These are phyloP conservation scores for Ascobolus immersus DNA, from an alignment of 495 filamentous ascomycete genomes.

Conservation along the genomic window DNA sequence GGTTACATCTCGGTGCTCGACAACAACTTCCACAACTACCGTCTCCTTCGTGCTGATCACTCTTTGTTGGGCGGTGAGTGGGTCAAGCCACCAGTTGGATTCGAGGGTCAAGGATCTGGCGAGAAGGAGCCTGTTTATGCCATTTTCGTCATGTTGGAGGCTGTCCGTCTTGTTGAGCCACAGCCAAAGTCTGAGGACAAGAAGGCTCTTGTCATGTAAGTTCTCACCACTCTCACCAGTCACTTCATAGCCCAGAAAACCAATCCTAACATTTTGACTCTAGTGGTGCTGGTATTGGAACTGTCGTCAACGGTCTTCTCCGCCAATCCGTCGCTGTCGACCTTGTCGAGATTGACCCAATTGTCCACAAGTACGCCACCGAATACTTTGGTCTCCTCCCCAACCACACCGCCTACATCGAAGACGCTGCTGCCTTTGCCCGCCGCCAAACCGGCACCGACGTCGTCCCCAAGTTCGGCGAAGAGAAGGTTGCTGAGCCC, in stretches of 20 bases:
- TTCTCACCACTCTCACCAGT: constrained; percentile 4
- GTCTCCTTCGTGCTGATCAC: constrained; percentile 79
- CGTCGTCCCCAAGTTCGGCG: constrained; percentile 5
- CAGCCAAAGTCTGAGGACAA: constrained; percentile 22
- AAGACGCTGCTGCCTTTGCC: constrained; percentile 59
- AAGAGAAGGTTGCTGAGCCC: constrained; percentile 20
- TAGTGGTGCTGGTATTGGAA: constrained; percentile 80
- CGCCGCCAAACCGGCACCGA: constrained; percentile 10
- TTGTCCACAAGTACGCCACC: constrained; percentile 54
- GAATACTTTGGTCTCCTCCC: constrained; percentile 57
- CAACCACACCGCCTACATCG: constrained; percentile 57
- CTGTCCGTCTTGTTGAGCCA: constrained; percentile 50
- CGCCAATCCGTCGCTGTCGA: constrained; percentile 76
- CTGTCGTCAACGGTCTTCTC: constrained; percentile 62
- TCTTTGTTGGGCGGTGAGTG: constrained; percentile 89
- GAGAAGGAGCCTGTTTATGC: constrained; percentile 72
- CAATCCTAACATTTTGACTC: not conserved
- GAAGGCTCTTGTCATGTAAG: constrained; percentile 63
- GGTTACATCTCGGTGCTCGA: constrained; percentile 84
- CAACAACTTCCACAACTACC: constrained; percentile 38
- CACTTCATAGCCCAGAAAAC: too few relatives aligned
- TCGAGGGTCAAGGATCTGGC: constrained; percentile 16
- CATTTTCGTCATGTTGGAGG: constrained; percentile 78
- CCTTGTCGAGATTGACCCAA: constrained; percentile 78
- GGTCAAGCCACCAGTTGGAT: constrained; percentile 29